These are phyloP conservation scores for Verticillium isaacii DNA, from an alignment of 2,329 filamentous ascomycete genomes.

Conservation along the genomic window DNA sequence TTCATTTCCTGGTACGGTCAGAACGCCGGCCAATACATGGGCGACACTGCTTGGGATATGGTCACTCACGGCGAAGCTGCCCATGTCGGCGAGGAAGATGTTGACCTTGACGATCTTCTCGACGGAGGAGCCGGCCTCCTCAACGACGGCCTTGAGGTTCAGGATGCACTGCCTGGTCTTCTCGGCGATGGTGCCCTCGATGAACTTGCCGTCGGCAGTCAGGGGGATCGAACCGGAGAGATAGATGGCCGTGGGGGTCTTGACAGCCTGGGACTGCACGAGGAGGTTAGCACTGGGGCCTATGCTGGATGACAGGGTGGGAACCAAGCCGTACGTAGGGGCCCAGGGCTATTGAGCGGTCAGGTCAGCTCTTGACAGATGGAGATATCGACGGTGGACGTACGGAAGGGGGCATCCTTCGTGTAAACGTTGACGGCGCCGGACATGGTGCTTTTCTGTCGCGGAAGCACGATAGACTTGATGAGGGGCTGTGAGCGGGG, in stretches of 20 bases:
- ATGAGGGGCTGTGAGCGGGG: neutral
- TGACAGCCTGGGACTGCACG: slow-evolving; percentile 59
- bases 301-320: neutral
- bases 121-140: slow-evolving; percentile 73
- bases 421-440: slow-evolving; percentile 44
- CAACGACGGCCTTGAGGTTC: slow-evolving; percentile 80
- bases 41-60: neutral
- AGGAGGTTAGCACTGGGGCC: slow-evolving; percentile 10
- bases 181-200: slow-evolving; percentile 57
- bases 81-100: slow-evolving; percentile 91
- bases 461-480: neutral
- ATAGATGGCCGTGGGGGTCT: slow-evolving; percentile 61
- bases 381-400: slow-evolving; percentile 21
- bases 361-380: slow-evolving; percentile 5
- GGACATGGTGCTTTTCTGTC: slow-evolving; percentile 12
- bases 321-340: slow-evolving; percentile 50
- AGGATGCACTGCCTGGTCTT: slow-evolving; percentile 61
- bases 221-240: slow-evolving; percentile 71
- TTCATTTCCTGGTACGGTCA: slow-evolving; percentile 63
- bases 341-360: slow-evolving; percentile 44
- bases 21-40: no score
- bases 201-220: slow-evolving; percentile 49
- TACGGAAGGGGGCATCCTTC: slow-evolving; percentile 55
- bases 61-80: slow-evolving; percentile 62
- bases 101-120: slow-evolving; percentile 84